Percentiles rank a stretch among this genome's conserved stretches.
These are phyloP conservation scores for Penicillium sp. DNA, from an alignment of 2,329 filamentous ascomycete genomes.

Conservation along the genomic window DNA sequence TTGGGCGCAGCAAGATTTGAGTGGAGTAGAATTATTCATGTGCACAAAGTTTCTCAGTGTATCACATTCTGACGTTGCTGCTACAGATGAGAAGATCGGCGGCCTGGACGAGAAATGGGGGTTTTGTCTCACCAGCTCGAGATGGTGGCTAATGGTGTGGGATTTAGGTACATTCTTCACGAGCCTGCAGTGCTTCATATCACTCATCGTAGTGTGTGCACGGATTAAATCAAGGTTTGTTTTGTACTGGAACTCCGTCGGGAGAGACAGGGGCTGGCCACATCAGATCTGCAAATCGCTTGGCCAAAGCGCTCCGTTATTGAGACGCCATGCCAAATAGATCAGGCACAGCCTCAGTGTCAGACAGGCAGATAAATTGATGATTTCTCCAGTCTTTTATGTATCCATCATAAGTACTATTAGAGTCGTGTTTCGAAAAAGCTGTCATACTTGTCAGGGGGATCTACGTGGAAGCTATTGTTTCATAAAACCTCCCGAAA, in stretches of 20 bases:
- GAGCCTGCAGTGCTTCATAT: neutral
- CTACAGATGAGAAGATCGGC: no score
- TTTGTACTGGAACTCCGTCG: neutral
- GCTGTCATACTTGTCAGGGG: neutral
- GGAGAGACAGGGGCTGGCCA: slow-evolving; percentile 8
- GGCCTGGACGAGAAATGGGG: no score
- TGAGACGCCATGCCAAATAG: slow-evolving; percentile 14
- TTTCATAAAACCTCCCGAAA: neutral
- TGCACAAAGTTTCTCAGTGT: no score
- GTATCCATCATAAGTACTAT: neutral
- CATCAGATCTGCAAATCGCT: slow-evolving; percentile 6
- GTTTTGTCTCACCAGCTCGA: neutral
- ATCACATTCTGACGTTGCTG: no score
- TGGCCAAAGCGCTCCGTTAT: slow-evolving; percentile 17
- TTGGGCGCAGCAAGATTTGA: no score
- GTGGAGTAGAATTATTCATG: no score
- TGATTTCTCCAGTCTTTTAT: no score
- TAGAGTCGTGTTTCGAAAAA: neutral
- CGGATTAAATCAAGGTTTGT: neutral
- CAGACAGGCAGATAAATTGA: slow-evolving; percentile 5
- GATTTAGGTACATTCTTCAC: neutral
- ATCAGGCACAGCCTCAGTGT: slow-evolving; percentile 5
- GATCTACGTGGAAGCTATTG: neutral
- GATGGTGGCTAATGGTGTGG: neutral
- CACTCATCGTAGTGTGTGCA: neutral